Base-by-base conservation (phyloP, 352 stramenopile species). In the Blastocystis sp. region DNA sequence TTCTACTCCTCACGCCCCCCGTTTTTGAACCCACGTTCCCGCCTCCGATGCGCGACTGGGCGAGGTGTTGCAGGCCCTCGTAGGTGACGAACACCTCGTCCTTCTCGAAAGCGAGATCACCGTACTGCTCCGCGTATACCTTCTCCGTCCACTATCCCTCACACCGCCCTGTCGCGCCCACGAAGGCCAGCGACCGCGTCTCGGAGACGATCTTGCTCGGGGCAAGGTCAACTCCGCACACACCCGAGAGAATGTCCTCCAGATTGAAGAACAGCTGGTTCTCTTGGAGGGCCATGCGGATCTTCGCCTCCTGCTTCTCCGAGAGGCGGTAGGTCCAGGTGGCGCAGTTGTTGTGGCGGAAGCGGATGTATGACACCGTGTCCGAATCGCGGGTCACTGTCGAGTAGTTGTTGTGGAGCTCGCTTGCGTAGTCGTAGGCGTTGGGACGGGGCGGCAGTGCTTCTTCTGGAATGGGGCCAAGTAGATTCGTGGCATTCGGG, bases 41-140 rank as follows among this genome's bases (percentile, higher is more conserved):
- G 2, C 34, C 11, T 2, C 19, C 19, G 3, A 62, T 53, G 11
- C 60, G 56, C 11, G 21, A 48, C 19, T 52, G 59, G 48, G 19
- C 28, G 48, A 84, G 28, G 19, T 45, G 56, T n/a, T 59, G 38
- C 17, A 84, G n/a, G 11, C 74, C 74, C n/a, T 66, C 74, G 45
- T 84, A 84, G 21, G 74, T 84, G 17, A 84, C 53, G 56, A 84
- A 84, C 11, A 84, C 45, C 74, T 66, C 74, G 40, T 84, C 74
- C 66, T 84, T 84, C 48, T 70, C 56, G 61, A 67, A 84, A 1
- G 74, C 74, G 52, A 84, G 34, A 67, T 84, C 74, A 19, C 56
- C 74, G 45, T 67, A 84, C n/a, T 84, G 74, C 21, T 56, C 56
- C 3, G 66, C 74, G 23, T 56, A 34, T 5, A 84, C 56, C 23